Evolutionary conservation across 1,284 basidiomycete species (phyloP), one percentile per base, ranked within the genome.

Genomic region (Tetrapyrgos nigripes): DNA sequence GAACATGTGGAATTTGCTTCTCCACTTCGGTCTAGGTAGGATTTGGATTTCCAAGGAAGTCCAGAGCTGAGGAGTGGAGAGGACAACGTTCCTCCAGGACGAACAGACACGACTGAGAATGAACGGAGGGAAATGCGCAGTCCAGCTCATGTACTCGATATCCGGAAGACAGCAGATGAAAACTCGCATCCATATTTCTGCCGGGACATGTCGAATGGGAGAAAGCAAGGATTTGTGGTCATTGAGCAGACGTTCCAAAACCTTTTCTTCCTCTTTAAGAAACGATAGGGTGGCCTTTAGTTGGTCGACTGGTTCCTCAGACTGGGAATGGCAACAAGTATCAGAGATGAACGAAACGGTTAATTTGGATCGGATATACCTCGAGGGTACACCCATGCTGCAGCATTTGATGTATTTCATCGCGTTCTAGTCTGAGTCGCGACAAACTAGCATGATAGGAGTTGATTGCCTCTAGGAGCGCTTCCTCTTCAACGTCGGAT

Each of bases 171-270:
- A 55, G 23, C n/a, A n/a, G 6, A 45, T 10, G 21, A 55, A 55
- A 14, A 55, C 31, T 17, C 14, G n/a, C 24, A 28, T 43, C 53
- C 53, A 55, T 8, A 55, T 24, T 23, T 55, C 53, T 5, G 31
- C 8, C 2, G 53, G 53, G 19, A 55, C 23, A 14, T 14, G 31
- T 29, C 24, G 46, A 19, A 21, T 8, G 23, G 21, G 45, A 11
- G 53, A 47, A 26, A 55, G 21, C 24, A 55, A 14, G 13, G 24
- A 43, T 43, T 47, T 46, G 40, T 58, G 51, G 17, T 40, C 37
- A 4, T 40, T n/a, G 37, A 40, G 37, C 19, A 40, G 19, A n/a
- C 4, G 6, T 40, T 40, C 37, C 37, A 40, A 4, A n/a, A n/a
- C 37, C 19, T 17, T 40, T n/a, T 40, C 8, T 40, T 40, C 37